Conservation (phyloP, 2,329 filamentous ascomycete genomes). For the Penicillium sp. region DNA sequence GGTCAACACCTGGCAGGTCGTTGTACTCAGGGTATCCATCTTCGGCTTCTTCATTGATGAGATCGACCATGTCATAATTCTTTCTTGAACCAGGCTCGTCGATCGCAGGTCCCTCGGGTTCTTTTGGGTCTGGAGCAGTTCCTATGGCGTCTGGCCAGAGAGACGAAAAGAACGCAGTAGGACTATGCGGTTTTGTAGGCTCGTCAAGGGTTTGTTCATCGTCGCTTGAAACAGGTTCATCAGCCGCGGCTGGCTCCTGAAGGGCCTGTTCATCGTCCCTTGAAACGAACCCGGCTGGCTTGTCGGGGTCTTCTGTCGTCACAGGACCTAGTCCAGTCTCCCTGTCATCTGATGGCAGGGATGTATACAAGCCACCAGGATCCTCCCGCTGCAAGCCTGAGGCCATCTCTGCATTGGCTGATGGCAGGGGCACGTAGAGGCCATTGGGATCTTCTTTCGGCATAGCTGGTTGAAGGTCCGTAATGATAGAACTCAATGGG, state of each 20-base stretch:
- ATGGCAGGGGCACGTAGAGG: conserved; percentile 6
- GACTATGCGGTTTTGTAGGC: background rate
- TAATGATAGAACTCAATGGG: conserved; percentile 20
- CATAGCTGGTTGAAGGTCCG: conserved; percentile 1
- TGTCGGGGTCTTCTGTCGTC: background rate
- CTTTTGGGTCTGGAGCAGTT: background rate
- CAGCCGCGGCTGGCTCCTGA: background rate
- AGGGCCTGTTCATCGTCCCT: background rate
- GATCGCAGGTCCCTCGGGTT: background rate
- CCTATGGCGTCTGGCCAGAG: background rate
- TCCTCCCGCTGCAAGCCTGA: background rate
- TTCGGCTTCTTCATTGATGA: background rate
- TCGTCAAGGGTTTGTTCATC: background rate
- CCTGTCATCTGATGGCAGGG: background rate
- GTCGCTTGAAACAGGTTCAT: background rate
- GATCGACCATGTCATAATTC: background rate
- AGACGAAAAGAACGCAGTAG: background rate
- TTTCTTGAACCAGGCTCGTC: background rate
- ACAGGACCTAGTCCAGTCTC: background rate
- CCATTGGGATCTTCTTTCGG: conserved; percentile 7
- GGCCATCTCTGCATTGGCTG: background rate
- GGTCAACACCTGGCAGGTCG: conserved; percentile 20
- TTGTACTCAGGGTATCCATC: conserved; percentile 2
- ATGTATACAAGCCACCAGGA: background rate
- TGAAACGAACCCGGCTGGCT: background rate